These are phyloP conservation scores for Cyclaneusma minus DNA, from an alignment of 2,329 filamentous ascomycete species.

Conservation along the genomic window DNA sequence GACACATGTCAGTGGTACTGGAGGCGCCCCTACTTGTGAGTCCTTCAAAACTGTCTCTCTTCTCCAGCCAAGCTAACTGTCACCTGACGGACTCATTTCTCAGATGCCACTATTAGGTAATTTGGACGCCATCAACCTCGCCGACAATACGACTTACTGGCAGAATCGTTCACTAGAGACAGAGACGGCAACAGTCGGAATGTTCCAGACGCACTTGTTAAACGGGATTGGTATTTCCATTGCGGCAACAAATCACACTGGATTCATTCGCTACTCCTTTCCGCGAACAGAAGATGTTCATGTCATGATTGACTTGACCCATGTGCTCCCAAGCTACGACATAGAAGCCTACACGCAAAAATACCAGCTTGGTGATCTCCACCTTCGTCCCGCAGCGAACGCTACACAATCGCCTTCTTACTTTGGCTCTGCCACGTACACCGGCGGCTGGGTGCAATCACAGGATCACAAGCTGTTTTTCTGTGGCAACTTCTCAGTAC, in stretches of 20 bases:
- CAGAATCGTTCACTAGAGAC: conserved; percentile 20
- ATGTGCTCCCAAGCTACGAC: conserved; percentile 26
- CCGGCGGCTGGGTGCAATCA: conserved; percentile 28
- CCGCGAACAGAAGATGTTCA: conserved; percentile 18
- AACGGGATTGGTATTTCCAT: conserved; percentile 33
- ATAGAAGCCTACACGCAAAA: too few relatives aligned
- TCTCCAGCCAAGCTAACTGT: too few relatives aligned
- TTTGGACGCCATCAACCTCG: conserved; percentile 26
- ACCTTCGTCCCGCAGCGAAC: too few relatives aligned
- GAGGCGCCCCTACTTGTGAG: conserved; percentile 43
- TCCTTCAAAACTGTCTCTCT: too few relatives aligned
- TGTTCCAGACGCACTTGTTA: conserved; percentile 32
- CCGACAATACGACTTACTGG: conserved; percentile 32
- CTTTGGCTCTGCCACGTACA: conserved; percentile 29
- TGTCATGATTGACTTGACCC: conserved; percentile 31
- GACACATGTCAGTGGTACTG: conserved; percentile 40
- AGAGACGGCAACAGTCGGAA: conserved; percentile 33
- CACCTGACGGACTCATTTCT: conserved; percentile 33
- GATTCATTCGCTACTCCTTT: conserved; percentile 36
- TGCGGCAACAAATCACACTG: conserved; percentile 30
- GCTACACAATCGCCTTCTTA: too few relatives aligned
- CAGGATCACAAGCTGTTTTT: conserved; percentile 27
- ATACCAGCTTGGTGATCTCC: conserved; percentile 24
- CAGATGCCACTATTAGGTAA: conserved; percentile 28
- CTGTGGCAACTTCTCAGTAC: conserved; percentile 25